Evolutionary conservation across 345 rosid genomes (phyloP).

Genomic region (Salix arbutifolia): DNA sequence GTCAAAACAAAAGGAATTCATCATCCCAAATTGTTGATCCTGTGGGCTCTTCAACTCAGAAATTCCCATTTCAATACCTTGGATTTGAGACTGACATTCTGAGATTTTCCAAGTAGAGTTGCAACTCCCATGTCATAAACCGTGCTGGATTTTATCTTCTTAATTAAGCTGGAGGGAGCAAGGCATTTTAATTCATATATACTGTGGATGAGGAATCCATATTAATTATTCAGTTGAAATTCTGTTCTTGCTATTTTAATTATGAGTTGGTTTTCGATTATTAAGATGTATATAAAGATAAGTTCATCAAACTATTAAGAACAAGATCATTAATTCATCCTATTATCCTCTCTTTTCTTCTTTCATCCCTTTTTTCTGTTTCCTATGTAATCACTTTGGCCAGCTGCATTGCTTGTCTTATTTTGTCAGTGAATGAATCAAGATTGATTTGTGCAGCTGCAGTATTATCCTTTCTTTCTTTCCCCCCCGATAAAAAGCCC

Average conservation of each 20-base stretch:
- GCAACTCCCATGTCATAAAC: not conserved
- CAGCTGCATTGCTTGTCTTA: not conserved
- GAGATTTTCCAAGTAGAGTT: slow-evolving; percentile 51
- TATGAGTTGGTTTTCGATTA: not conserved
- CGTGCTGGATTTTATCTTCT: not conserved
- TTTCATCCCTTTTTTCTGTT: not conserved
- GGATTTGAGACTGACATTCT: slow-evolving; percentile 47
- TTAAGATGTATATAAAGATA: slow-evolving; percentile 2
- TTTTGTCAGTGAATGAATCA: not conserved
- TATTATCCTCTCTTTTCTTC: not conserved
- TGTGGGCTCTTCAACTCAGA: slow-evolving; percentile 33
- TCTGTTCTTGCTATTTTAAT: not conserved
- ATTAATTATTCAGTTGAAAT: not conserved
- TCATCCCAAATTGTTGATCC: slow-evolving; percentile 34
- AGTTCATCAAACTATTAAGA: not conserved
- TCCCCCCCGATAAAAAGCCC: not conserved
- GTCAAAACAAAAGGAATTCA: slow-evolving; percentile 23
- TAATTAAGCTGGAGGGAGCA: slow-evolving; percentile 4
- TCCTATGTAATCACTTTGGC: not conserved
- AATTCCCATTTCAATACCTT: slow-evolving; percentile 62
- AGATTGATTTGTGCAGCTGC: not conserved
- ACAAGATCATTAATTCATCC: not conserved
- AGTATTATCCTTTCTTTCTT: too few species aligned
- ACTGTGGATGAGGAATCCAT: not conserved
- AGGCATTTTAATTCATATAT: not conserved